phyloP scores from a whole-genome alignment of 2,329 filamentous ascomycete species.

The Neofusicoccum laricinum region DNA sequence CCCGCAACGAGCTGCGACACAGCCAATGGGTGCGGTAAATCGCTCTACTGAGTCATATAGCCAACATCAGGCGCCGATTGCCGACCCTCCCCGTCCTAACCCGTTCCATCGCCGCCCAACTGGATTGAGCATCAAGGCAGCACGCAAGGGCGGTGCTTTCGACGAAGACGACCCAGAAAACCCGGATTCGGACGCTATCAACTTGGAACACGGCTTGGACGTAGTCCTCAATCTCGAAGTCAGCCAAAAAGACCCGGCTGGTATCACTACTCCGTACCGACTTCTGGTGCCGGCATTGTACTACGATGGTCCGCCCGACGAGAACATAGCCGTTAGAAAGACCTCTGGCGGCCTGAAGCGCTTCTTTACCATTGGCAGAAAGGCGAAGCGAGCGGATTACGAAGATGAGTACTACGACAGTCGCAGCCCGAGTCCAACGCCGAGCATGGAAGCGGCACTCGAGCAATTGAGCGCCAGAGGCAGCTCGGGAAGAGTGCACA shows the following conservation, averaged over 20 bases:
- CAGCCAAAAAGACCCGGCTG: conserved; percentile 77
- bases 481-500: background rate
- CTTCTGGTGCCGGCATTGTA: conserved; percentile 76
- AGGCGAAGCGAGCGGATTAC: background rate
- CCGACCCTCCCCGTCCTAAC: conserved; percentile 29
- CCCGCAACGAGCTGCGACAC: conserved; percentile 25
- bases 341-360: background rate
- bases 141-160: conserved; percentile 26
- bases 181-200: conserved; percentile 47
- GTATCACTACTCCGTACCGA: conserved; percentile 83
- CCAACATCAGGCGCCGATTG: conserved; percentile 6
- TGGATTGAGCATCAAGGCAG: conserved; percentile 39
- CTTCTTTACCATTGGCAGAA: background rate
- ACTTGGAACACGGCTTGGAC: conserved; percentile 80
- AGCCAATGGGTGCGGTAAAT: conserved; percentile 1
- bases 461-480: background rate
- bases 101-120: conserved; percentile 46
- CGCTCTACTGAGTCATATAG: conserved; percentile 1
- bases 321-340: conserved; percentile 21
- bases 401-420: background rate
- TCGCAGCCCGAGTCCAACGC: conserved; percentile 1
- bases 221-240: conserved; percentile 89
- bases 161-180: conserved; percentile 17
- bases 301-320: conserved; percentile 37
- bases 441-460: background rate